These are phyloP conservation scores for Penicillium egyptiacum DNA, from an alignment of 495 filamentous ascomycete genomes.

Conservation along the genomic window DNA sequence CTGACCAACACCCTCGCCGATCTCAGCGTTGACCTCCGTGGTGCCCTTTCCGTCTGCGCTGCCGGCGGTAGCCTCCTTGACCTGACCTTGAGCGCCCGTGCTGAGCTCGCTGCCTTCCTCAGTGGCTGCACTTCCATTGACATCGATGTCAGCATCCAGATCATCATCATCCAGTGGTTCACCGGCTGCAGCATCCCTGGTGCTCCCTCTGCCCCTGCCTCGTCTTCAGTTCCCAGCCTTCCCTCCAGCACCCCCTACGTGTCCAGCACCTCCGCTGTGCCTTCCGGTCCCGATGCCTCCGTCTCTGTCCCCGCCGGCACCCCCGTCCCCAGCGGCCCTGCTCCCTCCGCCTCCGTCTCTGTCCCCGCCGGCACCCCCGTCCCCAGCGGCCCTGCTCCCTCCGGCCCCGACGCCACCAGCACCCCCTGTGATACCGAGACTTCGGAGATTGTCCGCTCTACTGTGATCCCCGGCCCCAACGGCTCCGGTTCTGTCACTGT, in stretches of 20 bases:
- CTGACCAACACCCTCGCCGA: constrained; percentile 27
- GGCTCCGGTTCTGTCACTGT: constrained; percentile 7
- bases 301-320: constrained; percentile 8
- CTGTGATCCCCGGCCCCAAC: constrained; percentile 12
- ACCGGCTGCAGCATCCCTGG: constrained; percentile 40
- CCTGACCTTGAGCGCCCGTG: constrained; percentile 38
- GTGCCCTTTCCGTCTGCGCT: constrained; percentile 35
- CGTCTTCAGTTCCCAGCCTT: constrained; percentile 26
- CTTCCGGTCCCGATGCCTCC: constrained; percentile 14
- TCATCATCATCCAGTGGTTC: constrained; percentile 45
- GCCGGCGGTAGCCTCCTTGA: constrained; percentile 38
- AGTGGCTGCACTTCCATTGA: constrained; percentile 33
- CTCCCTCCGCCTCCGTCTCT: constrained; percentile 3
- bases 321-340: constrained; percentile 6
- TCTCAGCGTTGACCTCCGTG: constrained; percentile 38
- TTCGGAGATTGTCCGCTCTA: constrained; percentile 14
- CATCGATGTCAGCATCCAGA: constrained; percentile 34
- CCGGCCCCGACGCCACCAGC: neutral
- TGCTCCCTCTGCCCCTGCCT: constrained; percentile 20
- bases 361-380: constrained; percentile 6
- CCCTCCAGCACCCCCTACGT: constrained; percentile 18
- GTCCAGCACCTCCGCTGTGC: constrained; percentile 6
- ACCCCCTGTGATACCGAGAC: constrained; percentile 30
- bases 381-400: constrained; percentile 7
- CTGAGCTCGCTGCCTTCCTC: constrained; percentile 45